Conservation (phyloP, 306 rosid species). For the Cajanus cajan region DNA sequence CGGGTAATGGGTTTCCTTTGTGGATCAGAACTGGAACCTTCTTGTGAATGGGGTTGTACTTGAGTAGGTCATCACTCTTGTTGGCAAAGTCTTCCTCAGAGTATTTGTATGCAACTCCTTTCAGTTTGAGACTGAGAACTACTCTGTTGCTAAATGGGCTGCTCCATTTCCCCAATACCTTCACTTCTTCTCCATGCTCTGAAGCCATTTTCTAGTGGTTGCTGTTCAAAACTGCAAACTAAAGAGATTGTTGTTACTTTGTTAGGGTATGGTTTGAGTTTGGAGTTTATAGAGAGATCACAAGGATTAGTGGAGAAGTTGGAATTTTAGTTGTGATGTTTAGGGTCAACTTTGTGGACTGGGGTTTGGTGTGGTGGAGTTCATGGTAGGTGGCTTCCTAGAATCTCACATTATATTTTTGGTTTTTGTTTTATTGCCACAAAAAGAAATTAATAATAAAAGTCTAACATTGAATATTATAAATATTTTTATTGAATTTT, state of each 20-base stretch:
- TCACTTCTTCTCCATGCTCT: constrained; percentile 24
- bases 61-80: constrained; percentile 39
- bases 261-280: neutral
- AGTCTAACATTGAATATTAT: no score
- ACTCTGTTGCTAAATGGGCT: constrained; percentile 44
- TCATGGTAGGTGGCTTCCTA: constrained; percentile 25
- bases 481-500: no score
- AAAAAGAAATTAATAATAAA: no score
- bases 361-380: neutral
- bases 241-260: neutral
- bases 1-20: constrained; percentile 36
- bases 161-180: constrained; percentile 33
- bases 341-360: constrained; percentile 32
- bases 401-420: no score
- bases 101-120: constrained; percentile 37
- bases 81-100: constrained; percentile 26
- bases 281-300: neutral
- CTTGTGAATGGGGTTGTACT: constrained; percentile 43
- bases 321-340: neutral
- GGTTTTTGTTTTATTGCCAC: no score
- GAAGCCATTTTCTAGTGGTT: constrained; percentile 2
- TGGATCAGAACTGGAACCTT: constrained; percentile 46
- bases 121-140: constrained; percentile 39
- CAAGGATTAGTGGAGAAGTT: neutral
- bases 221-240: neutral